Percentiles rank a stretch among this genome's conserved stretches.
Conservation (phyloP, 108 stramenopile species). For the Skeletonema tropicum region DNA sequence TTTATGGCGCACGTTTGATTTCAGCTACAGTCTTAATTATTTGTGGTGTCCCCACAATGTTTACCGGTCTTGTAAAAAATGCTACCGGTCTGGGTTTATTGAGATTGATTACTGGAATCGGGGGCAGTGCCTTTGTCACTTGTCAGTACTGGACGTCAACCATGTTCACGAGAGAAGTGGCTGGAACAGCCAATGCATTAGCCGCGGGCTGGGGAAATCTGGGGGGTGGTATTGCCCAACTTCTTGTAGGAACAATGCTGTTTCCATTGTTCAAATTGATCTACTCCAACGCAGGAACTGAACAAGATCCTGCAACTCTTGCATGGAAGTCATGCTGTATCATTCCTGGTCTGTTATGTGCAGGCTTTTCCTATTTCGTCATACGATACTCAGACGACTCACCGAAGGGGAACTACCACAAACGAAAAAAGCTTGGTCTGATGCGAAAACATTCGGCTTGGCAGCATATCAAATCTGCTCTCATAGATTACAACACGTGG, state of each 20-base stretch:
- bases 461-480: constrained; percentile 41
- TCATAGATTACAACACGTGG: constrained; percentile 75
- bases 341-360: constrained; percentile 73
- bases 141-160: constrained; percentile 91
- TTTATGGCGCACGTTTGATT: constrained; percentile 62
- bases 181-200: constrained; percentile 90
- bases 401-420: constrained; percentile 84
- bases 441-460: constrained; percentile 54
- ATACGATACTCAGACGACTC: constrained; percentile 69
- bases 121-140: constrained; percentile 68
- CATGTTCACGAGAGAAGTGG: constrained; percentile 86
- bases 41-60: constrained; percentile 82
- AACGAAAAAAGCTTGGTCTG: constrained; percentile 58
- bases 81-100: constrained; percentile 66
- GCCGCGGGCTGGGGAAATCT: constrained; percentile 94
- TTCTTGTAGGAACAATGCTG: constrained; percentile 75
- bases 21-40: constrained; percentile 47
- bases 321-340: constrained; percentile 84
- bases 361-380: constrained; percentile 49
- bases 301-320: constrained; percentile 44
- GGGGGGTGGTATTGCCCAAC: constrained; percentile 63
- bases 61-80: constrained; percentile 79
- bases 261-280: constrained; percentile 84
- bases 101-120: constrained; percentile 84
- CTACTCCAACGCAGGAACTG: constrained; percentile 27